Evolutionary conservation across 1,284 basidiomycete genomes (phyloP), one percentile per base, ranked within the genome.

Genomic region (Marasmius sp.): DNA sequence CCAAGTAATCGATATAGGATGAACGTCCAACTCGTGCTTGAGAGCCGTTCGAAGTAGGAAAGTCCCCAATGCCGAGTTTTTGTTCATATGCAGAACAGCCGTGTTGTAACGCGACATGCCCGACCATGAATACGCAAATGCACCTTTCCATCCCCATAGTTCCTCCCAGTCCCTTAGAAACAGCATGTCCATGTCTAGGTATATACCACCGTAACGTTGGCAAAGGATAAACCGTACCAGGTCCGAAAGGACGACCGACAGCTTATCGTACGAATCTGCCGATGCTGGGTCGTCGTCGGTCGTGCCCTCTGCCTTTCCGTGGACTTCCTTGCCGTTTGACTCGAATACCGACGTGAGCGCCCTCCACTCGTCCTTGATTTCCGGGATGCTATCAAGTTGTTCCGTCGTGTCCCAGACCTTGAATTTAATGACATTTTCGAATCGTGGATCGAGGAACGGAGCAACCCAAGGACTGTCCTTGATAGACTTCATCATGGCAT

Each of bases 151-250:
- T 22, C 91, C 91, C 91, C 92, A 94, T 12, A 95, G 75, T 66
- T 95, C 93, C 71, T 94, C 92, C 93, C 93, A 95, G 70, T 95
- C 93, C n/a, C 93, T 85, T 12, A 95, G 75, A 67, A 95, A 85
- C 59, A 95, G 83, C 5, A 91, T 94, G 72, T 95, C 93, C 16
- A 92, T 92, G 69, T 95, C 93, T 56, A 95, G 84, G 71, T 95
- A 95, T 50, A 91, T 89, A 11, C 93, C 93, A 45, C 93, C 93
- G 68, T 87, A 95, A 49, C 92, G 87, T 75, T 95, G 90, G 61
- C 91, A 93, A 11, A 95, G 78, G 59, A 94, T 86, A 70, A 95
- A 95, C 18, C 93, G 86, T 3, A 91, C 93, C 88, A 95, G 91
- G 71, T 95, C 93, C 12, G 92, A 93, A 7, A 95, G 77, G 66